Evolutionary conservation across 257 asterid genomes (phyloP).

Genomic region (Apocynum venetum): DNA sequence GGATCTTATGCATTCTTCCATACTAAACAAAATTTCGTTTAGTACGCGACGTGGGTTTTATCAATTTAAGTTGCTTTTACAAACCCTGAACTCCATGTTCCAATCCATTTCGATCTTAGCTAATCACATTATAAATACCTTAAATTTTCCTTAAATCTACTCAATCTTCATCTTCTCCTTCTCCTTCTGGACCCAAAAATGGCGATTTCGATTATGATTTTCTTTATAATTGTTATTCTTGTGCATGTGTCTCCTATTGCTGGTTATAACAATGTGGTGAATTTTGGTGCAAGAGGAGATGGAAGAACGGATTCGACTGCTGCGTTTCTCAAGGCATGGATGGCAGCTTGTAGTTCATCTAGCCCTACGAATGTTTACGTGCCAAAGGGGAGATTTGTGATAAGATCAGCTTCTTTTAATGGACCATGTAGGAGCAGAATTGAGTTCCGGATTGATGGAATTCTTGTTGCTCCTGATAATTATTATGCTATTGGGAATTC

Average conservation of each 20-base stretch:
- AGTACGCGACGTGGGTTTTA: constrained; percentile 24
- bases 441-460: constrained; percentile 45
- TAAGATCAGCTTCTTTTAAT: constrained; percentile 33
- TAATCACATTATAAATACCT: constrained; percentile 16
- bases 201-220: constrained; percentile 6
- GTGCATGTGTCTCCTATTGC: constrained; percentile 16
- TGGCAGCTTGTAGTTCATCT: constrained; percentile 56
- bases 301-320: constrained; percentile 67
- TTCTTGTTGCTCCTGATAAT: constrained; percentile 51
- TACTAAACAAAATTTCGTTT: not conserved
- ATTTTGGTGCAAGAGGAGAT: constrained; percentile 64
- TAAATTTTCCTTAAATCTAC: not conserved
- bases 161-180: not conserved
- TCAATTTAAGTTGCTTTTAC: not conserved
- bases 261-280: constrained; percentile 38
- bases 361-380: constrained; percentile 51
- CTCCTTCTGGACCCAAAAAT: not conserved
- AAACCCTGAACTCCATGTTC: not conserved
- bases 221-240: not conserved
- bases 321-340: constrained; percentile 60
- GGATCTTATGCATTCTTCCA: constrained; percentile 14
- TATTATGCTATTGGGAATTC: constrained; percentile 39
- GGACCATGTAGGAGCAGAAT: constrained; percentile 65
- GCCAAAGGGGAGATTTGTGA: constrained; percentile 53
- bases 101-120: not conserved